A percentile compares a stretch with the other conserved stretches of the same genome.
These are phyloP conservation scores for Amanita muscaria DNA, from an alignment of 768 basidiomycete species.

Conservation along the genomic window DNA sequence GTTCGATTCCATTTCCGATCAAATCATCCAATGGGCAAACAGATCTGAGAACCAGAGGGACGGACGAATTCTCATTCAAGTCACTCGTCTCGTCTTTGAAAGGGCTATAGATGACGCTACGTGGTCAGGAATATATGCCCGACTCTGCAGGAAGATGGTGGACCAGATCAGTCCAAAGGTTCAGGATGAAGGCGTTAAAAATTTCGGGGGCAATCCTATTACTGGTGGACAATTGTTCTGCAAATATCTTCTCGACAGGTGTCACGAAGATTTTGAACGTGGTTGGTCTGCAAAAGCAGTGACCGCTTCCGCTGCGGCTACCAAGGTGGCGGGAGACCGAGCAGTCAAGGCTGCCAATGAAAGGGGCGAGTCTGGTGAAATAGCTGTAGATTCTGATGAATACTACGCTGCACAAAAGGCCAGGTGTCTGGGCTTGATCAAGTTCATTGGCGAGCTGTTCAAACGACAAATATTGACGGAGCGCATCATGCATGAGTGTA, in stretches of 20 bases:
- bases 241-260: conserved; percentile 92
- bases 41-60: conserved; percentile 88
- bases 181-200: conserved; percentile 80
- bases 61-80: conserved; percentile 89
- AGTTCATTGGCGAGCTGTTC: conserved; percentile 97
- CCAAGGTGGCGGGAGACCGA: conserved; percentile 79
- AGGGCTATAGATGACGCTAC: conserved; percentile 95
- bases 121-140: conserved; percentile 97
- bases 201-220: conserved; percentile 77
- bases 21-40: conserved; percentile 95
- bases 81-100: conserved; percentile 93
- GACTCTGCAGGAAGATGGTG: conserved; percentile 92
- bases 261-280: conserved; percentile 96
- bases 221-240: conserved; percentile 92
- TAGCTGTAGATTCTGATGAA: conserved; percentile 86
- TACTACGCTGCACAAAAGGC: conserved; percentile 96
- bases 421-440: conserved; percentile 94
- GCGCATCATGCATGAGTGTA: conserved; percentile 97
- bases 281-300: conserved; percentile 89
- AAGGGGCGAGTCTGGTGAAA: conserved; percentile 47
- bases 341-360: conserved; percentile 65
- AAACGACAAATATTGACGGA: conserved; percentile 98
- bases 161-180: conserved; percentile 84
- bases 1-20: conserved; percentile 91
- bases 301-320: conserved; percentile 77